phyloP scores from a whole-genome alignment of 176 grass and related monocot genomes.

The Triticum dicoccoides region DNA sequence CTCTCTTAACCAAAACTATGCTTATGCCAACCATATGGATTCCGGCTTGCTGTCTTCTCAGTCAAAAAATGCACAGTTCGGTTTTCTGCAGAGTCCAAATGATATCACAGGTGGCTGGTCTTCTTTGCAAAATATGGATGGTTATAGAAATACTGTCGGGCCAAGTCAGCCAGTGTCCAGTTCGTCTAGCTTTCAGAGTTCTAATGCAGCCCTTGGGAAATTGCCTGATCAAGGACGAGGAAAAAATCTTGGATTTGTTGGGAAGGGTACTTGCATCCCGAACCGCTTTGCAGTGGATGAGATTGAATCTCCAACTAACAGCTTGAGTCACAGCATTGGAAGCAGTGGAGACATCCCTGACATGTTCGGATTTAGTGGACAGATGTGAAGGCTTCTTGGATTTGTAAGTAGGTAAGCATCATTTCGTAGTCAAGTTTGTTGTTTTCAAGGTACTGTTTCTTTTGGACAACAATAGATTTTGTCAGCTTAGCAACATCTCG shows the following conservation, averaged over 20 bases:
- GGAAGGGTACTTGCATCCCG: slow-evolving; percentile 89
- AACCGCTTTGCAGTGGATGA: slow-evolving; percentile 91
- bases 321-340: slow-evolving; percentile 62
- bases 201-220: slow-evolving; percentile 36
- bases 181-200: slow-evolving; percentile 50
- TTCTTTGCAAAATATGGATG: slow-evolving; percentile 39
- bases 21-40: slow-evolving; percentile 49
- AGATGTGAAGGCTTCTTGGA: slow-evolving; percentile 61
- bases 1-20: slow-evolving; percentile 45
- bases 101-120: slow-evolving; percentile 46
- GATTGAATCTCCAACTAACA: slow-evolving; percentile 80
- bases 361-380: slow-evolving; percentile 66
- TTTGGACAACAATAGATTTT: background rate
- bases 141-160: slow-evolving; percentile 44
- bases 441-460: slow-evolving; percentile 10
- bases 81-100: slow-evolving; percentile 52
- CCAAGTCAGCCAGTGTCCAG: slow-evolving; percentile 28
- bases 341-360: slow-evolving; percentile 73
- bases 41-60: slow-evolving; percentile 51
- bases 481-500: background rate
- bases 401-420: slow-evolving; percentile 65
- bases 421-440: background rate
- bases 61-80: slow-evolving; percentile 62
- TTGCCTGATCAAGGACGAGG: slow-evolving; percentile 60
- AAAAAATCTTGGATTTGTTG: slow-evolving; percentile 89